These are phyloP conservation scores for Setaria viridis DNA, from an alignment of 202 grass and related monocot genomes.

Conservation along the genomic window DNA sequence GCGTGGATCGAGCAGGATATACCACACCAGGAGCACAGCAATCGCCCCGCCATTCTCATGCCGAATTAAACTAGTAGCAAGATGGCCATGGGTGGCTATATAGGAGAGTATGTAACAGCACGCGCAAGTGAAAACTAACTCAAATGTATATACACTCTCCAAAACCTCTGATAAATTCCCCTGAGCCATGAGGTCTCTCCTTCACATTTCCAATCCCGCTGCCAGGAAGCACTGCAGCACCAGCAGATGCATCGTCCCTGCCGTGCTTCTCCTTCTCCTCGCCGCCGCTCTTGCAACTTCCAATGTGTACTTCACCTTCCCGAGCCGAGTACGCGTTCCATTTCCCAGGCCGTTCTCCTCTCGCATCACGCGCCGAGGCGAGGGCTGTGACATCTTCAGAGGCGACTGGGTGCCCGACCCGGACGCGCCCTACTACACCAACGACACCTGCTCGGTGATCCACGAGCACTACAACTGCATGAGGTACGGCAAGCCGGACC, in stretches of 20 bases:
- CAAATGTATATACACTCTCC: no score
- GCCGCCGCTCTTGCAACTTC: background rate
- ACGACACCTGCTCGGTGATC: conserved; percentile 55
- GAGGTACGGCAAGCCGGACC: conserved; percentile 56
- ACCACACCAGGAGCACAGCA: no score
- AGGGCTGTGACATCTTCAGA: conserved; percentile 38
- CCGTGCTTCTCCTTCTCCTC: background rate
- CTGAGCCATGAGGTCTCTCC: background rate
- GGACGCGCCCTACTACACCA: conserved; percentile 58
- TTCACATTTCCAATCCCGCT: background rate
- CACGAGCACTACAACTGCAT: conserved; percentile 77
- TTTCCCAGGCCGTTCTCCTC: background rate
- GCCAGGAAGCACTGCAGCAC: background rate
- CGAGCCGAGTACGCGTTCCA: background rate
- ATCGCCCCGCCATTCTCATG: no score
- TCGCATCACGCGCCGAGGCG: background rate
- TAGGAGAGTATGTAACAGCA: background rate
- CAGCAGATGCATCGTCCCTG: conserved; percentile 24
- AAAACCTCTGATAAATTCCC: background rate
- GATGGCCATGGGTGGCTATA: background rate
- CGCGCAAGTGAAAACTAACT: background rate
- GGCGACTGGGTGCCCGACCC: conserved; percentile 55
- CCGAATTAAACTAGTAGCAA: no score
- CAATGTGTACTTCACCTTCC: conserved; percentile 15
- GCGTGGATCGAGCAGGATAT: no score